Conservation (phyloP, 2,329 filamentous ascomycete species). For the Lasiodiplodia theobromae region DNA sequence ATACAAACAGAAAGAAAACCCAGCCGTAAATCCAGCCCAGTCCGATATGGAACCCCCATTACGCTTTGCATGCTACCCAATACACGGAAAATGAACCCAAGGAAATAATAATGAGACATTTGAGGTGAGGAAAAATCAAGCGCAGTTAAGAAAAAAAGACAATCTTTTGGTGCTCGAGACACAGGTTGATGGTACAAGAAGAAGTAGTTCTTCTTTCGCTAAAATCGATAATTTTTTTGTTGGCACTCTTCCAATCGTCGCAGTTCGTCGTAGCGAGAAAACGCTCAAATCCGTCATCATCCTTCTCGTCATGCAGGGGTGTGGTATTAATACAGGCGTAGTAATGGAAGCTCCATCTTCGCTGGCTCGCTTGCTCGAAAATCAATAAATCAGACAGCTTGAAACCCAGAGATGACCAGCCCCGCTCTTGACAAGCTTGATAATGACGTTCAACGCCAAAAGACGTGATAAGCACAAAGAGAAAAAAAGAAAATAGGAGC, state of each 20-base stretch:
- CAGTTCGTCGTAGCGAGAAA: conserved; percentile 15
- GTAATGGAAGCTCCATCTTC: not conserved
- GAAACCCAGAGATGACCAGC: conserved; percentile 12
- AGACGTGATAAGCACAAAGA: not conserved
- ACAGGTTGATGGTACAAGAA: not conserved
- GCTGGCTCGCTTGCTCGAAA: conserved; percentile 18
- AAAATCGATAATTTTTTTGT: conserved; percentile 14
- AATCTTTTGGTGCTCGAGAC: not conserved
- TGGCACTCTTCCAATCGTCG: conserved; percentile 17
- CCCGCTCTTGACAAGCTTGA: conserved; percentile 4
- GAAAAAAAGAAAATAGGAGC: conserved; percentile 8
- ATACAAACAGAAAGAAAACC: not conserved
- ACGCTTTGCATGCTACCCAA: not conserved
- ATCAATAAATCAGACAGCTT: conserved; percentile 3
- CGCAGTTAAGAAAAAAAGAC: not conserved
- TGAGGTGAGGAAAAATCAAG: not conserved
- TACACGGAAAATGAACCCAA: not conserved
- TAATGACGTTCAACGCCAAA: conserved; percentile 16
- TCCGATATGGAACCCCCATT: not conserved
- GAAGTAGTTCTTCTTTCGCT: not conserved
- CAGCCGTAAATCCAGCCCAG: not conserved
- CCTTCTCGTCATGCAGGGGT: conserved; percentile 13
- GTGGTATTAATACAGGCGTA: conserved; percentile 23
- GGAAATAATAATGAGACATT: not conserved
- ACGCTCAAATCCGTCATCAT: conserved; percentile 17